Conservation (phyloP, 2,329 filamentous ascomycete genomes). For the Aspergillus hortae region DNA sequence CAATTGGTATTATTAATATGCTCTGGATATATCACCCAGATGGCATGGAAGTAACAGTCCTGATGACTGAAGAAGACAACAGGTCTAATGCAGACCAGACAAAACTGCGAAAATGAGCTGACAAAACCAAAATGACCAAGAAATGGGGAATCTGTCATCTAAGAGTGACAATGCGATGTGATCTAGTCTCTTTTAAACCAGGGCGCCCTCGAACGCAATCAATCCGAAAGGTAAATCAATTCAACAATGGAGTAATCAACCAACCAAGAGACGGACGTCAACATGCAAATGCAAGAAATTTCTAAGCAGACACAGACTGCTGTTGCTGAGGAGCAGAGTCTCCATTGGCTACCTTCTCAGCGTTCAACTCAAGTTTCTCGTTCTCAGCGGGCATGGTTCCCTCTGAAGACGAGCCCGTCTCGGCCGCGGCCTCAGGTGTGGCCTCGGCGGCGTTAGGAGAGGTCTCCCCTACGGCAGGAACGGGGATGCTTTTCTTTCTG, state of each 20-base stretch:
- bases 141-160: too few species aligned
- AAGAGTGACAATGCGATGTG: background rate
- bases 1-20: too few species aligned
- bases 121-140: background rate
- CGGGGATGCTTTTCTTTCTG: slow-evolving; percentile 24
- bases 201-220: slow-evolving; percentile 2
- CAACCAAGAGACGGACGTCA: too few species aligned
- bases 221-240: background rate
- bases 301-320: background rate
- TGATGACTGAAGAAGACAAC: background rate
- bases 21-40: too few species aligned
- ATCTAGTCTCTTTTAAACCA: slow-evolving; percentile 2
- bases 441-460: background rate
- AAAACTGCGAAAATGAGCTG: background rate
- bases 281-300: too few species aligned
- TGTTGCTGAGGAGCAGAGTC: background rate
- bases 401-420: background rate
- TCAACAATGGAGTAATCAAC: too few species aligned
- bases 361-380: background rate
- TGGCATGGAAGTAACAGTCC: too few species aligned
- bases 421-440: background rate
- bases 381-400: background rate
- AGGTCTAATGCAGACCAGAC: background rate
- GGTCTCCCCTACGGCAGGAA: slow-evolving; percentile 4
- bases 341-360: background rate